Evolutionary conservation across 2,329 filamentous ascomycete species (phyloP).

Genomic region (Aspergillus luchuensis): DNA sequence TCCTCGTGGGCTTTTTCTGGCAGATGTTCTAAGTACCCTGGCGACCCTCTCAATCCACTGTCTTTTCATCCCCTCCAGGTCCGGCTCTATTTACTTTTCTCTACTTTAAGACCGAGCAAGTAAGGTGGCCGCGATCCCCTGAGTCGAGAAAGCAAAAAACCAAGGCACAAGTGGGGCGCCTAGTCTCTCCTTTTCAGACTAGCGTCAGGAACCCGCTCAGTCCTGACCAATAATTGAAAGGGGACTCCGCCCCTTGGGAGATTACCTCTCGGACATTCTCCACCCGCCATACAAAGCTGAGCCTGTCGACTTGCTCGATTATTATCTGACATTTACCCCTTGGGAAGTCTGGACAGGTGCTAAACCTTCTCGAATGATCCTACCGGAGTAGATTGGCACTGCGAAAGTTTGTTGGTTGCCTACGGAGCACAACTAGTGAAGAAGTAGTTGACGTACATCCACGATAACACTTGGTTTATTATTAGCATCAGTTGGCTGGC

Average conservation of each 20-base stretch:
- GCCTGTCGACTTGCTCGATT: background rate
- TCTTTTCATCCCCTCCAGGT: background rate
- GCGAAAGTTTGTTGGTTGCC: background rate
- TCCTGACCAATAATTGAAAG: background rate
- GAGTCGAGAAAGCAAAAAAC: slow-evolving; percentile 8
- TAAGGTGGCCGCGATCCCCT: slow-evolving; percentile 17
- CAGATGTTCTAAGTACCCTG: too few relatives aligned
- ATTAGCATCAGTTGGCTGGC: background rate
- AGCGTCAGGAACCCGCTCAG: slow-evolving; percentile 31
- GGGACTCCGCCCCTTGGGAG: slow-evolving; percentile 4
- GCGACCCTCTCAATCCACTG: background rate
- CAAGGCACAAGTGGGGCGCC: background rate
- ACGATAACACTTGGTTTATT: background rate
- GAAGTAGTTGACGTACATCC: too few relatives aligned
- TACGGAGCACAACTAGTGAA: background rate
- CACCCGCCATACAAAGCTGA: slow-evolving; percentile 7
- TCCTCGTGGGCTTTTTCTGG: background rate
- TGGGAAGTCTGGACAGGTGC: background rate
- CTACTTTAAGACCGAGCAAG: background rate
- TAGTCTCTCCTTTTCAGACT: slow-evolving; percentile 5
- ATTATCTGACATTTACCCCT: background rate
- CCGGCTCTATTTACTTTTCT: background rate
- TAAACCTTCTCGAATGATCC: background rate
- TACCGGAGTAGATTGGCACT: background rate
- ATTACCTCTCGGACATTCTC: background rate